phyloP scores from a whole-genome alignment of 257 asterid genomes.

The Coffea eugenioides region DNA sequence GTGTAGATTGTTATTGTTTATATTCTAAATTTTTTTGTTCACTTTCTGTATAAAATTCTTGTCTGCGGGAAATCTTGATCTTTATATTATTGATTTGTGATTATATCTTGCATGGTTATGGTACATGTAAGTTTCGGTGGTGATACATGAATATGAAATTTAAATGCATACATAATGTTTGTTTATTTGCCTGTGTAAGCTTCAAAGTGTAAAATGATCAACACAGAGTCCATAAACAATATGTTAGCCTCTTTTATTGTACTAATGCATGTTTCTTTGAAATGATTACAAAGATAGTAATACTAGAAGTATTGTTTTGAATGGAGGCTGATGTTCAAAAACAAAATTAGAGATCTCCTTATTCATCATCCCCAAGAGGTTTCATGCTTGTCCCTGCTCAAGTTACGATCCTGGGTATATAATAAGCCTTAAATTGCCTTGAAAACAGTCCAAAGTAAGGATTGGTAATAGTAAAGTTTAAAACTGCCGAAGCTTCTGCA shows the following conservation, averaged over 20 bases:
- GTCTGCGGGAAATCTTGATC: too few species aligned
- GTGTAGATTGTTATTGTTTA: too few species aligned
- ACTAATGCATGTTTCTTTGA: not conserved
- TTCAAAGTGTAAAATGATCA: not conserved
- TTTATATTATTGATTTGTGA: too few species aligned
- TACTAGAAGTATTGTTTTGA: not conserved
- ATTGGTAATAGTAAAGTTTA: constrained; percentile 58
- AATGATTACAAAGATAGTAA: not conserved
- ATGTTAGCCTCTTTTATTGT: not conserved
- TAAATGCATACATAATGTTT: too few species aligned
- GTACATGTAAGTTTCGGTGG: too few species aligned
- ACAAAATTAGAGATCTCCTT: not conserved
- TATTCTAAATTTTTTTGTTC: too few species aligned
- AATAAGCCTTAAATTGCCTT: constrained; percentile 9
- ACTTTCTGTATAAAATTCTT: too few species aligned
- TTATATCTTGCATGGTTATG: too few species aligned
- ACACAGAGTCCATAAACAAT: not conserved
- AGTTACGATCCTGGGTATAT: not conserved
- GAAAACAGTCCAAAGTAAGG: constrained; percentile 71
- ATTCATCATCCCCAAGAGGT: not conserved
- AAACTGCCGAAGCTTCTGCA: constrained; percentile 42
- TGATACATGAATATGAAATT: too few species aligned
- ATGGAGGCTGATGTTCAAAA: not conserved
- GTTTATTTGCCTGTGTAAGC: too few species aligned
- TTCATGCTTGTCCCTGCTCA: not conserved